Conservation (phyloP, 495 filamentous ascomycete species). For the Lineolata rhizophorae region DNA sequence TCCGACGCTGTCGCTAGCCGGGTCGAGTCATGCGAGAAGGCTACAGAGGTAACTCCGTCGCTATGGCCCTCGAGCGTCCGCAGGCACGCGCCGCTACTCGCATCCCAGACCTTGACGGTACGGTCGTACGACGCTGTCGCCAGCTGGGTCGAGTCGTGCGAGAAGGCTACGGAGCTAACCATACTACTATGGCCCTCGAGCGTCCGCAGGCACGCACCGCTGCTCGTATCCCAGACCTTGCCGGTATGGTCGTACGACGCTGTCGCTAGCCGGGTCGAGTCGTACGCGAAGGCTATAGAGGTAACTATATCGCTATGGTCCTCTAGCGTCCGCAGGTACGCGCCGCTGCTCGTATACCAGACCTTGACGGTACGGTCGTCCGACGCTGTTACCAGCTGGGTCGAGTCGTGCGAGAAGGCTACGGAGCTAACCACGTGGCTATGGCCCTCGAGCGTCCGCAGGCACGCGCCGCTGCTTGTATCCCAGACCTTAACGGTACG, state of each 20-base stretch:
- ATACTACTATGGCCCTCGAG: conserved; percentile 11
- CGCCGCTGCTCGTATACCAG: too few relatives aligned
- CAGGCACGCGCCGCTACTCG: background rate
- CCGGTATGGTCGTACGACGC: conserved; percentile 4
- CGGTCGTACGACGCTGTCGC: conserved; percentile 3
- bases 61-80: conserved; percentile 12
- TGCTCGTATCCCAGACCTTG: too few relatives aligned
- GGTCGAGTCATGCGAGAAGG: conserved; percentile 4
- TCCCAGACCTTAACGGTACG: too few relatives aligned
- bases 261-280: conserved; percentile 1
- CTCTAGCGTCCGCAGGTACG: conserved; percentile 8
- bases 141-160: conserved; percentile 3
- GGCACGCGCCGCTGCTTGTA: too few relatives aligned
- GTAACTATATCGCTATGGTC: conserved; percentile 5
- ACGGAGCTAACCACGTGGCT: conserved; percentile 1
- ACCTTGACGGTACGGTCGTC: too few relatives aligned
- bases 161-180: conserved; percentile 5
- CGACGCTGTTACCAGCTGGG: background rate
- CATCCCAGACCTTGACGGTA: too few relatives aligned
- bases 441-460: background rate
- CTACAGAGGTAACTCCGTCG: conserved; percentile 1
- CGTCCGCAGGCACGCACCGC: conserved; percentile 2
- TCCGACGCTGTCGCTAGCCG: conserved; percentile 3
- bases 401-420: conserved; percentile 4
- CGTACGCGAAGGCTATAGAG: conserved; percentile 4